phyloP scores from a whole-genome alignment of 345 rosid genomes.

The Orychophragmus violaceus region DNA sequence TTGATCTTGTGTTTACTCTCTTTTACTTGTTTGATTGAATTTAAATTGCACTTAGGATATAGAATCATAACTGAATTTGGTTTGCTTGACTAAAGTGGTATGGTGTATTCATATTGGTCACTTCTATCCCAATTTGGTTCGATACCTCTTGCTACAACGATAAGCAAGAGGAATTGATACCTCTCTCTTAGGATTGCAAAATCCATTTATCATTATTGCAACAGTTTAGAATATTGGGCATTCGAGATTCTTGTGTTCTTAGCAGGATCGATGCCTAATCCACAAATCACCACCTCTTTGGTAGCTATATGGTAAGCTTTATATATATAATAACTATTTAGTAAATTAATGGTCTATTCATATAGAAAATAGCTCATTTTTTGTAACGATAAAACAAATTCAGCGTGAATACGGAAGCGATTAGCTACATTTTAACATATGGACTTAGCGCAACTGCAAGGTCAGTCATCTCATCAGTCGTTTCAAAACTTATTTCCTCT shows the following conservation, averaged over 20 bases:
- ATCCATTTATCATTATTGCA: no score
- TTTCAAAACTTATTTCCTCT: neutral
- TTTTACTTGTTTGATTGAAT: no score
- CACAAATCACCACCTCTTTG: constrained; percentile 49
- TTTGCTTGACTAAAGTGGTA: no score
- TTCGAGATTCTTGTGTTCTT: constrained; percentile 68
- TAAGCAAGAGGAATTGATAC: no score
- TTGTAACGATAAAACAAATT: neutral
- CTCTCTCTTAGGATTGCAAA: no score
- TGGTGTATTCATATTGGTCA: no score
- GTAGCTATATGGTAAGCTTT: constrained; percentile 58
- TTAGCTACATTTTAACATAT: constrained; percentile 56
- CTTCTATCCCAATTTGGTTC: no score
- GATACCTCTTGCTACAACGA: no score
- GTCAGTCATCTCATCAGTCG: constrained; percentile 29
- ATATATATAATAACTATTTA: neutral
- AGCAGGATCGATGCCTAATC: constrained; percentile 66
- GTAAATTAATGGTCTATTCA: neutral
- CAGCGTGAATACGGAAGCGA: constrained; percentile 58
- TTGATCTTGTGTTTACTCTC: no score
- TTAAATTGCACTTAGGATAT: no score
- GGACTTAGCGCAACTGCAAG: constrained; percentile 84
- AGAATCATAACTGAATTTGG: no score
- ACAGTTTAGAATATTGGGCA: constrained; percentile 75
- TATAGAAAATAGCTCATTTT: neutral